phyloP scores from a whole-genome alignment of 805 yeast species.

The Barnettozyma pratensis region DNA sequence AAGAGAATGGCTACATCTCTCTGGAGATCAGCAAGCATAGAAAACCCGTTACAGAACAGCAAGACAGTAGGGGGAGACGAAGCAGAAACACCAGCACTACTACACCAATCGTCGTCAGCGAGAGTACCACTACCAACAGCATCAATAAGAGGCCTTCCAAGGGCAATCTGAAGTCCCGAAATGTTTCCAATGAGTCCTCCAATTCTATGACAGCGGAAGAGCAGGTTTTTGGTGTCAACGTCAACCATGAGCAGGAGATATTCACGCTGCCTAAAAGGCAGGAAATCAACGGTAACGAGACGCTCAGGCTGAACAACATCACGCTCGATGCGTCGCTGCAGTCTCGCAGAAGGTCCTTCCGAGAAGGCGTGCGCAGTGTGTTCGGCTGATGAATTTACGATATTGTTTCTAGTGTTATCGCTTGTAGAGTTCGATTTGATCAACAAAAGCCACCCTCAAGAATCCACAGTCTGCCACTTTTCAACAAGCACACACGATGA shows the following conservation, averaged over 20 bases:
- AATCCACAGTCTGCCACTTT: too few relatives aligned
- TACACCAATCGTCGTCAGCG: not conserved
- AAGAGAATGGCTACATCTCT: not conserved
- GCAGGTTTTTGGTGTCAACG: not conserved
- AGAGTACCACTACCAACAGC: not conserved
- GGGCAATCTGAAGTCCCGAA: conserved; percentile 1
- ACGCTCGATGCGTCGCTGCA: not conserved
- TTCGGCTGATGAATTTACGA: not conserved
- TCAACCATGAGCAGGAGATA: not conserved
- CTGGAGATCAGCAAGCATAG: conserved; percentile 3
- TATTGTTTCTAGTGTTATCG: too few relatives aligned
- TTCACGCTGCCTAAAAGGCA: not conserved
- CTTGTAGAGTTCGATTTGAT: too few relatives aligned
- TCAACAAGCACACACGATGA: too few relatives aligned
- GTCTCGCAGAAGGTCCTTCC: not conserved
- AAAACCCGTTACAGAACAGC: not conserved
- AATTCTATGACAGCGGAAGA: not conserved
- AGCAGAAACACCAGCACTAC: conserved; percentile 1
- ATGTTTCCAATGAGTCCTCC: conserved; percentile 3
- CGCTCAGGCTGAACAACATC: not conserved
- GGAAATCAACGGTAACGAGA: too few relatives aligned
- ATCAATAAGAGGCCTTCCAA: not conserved
- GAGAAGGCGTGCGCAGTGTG: not conserved
- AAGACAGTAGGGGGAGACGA: not conserved
- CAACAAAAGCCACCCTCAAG: too few relatives aligned